Evolutionary conservation across 345 rosid genomes (phyloP).

Genomic region (Acer yangbiense): DNA sequence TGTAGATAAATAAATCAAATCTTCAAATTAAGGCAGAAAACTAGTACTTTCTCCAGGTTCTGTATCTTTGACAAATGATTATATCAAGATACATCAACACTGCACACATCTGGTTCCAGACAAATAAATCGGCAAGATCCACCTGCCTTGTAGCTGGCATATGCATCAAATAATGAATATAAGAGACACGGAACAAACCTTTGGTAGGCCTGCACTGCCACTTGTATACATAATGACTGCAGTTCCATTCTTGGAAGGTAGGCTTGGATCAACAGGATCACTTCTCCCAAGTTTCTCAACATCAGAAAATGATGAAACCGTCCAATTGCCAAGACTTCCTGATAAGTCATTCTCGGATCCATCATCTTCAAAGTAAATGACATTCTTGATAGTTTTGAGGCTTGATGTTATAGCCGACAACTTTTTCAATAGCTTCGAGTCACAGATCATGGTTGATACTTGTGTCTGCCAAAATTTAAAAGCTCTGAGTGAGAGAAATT

Average conservation of each 20-base stretch:
- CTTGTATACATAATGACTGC: constrained; percentile 95
- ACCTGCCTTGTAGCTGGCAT: not conserved
- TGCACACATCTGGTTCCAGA: not conserved
- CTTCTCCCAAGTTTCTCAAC: constrained; percentile 72
- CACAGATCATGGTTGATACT: constrained; percentile 82
- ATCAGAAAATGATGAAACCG: constrained; percentile 66
- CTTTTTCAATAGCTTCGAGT: constrained; percentile 71
- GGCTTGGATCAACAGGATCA: constrained; percentile 48
- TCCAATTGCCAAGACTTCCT: constrained; percentile 43
- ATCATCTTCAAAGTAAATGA: constrained; percentile 73
- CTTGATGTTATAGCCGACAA: constrained; percentile 61
- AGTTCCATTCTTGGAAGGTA: constrained; percentile 69
- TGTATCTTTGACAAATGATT: not conserved
- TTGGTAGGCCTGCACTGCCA: constrained; percentile 93
- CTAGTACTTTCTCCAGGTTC: not conserved
- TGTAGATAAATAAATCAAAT: not conserved
- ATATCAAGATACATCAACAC: not conserved
- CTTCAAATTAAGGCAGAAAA: not conserved
- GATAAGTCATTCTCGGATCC: constrained; percentile 41
- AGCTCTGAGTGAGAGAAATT: constrained; percentile 18
- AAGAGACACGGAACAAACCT: constrained; percentile 47
- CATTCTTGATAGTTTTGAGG: constrained; percentile 52
- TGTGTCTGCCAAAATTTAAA: constrained; percentile 60
- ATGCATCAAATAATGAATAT: not conserved
- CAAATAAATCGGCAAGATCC: not conserved